These are phyloP conservation scores for Globisporangium okanoganense DNA, from an alignment of 352 stramenopile genomes.

Conservation along the genomic window DNA sequence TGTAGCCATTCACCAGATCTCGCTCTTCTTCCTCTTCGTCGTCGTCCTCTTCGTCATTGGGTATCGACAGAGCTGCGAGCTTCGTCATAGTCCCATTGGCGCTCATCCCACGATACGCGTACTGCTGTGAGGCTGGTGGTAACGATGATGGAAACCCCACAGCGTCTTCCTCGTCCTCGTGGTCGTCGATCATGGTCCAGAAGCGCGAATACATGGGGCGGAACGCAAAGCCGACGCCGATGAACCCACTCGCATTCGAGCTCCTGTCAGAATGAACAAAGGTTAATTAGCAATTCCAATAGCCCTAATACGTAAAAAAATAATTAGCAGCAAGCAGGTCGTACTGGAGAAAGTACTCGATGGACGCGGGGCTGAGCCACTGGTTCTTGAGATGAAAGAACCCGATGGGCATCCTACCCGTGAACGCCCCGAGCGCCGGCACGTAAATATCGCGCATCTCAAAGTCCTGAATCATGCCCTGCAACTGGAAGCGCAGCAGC, in stretches of 20 bases:
- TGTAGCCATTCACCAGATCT: conserved; percentile 9
- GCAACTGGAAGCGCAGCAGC: conserved; percentile 46
- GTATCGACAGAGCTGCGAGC: conserved; percentile 7
- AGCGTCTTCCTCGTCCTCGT: too few relatives aligned
- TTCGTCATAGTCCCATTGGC: conserved; percentile 12
- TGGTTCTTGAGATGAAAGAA: conserved; percentile 47
- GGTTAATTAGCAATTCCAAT: not conserved
- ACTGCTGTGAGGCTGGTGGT: conserved; percentile 6
- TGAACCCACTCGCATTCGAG: conserved; percentile 41
- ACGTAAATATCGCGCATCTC: conserved; percentile 20
- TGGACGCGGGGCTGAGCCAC: conserved; percentile 31
- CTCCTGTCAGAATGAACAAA: conserved; percentile 17
- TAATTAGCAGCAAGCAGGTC: too few relatives aligned
- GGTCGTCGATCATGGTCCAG: conserved; percentile 29
- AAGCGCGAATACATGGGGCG: conserved; percentile 28
- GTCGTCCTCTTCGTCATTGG: not conserved
- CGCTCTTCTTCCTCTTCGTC: not conserved
- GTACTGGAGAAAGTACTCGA: conserved; percentile 49
- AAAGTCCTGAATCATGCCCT: conserved; percentile 27
- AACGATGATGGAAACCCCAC: not conserved
- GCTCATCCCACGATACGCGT: conserved; percentile 24
- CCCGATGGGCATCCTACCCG: conserved; percentile 21
- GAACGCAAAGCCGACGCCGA: conserved; percentile 46
- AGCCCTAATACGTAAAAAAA: not conserved
- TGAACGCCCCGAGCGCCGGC: conserved; percentile 25